Conservation (phyloP, 2,329 filamentous ascomycete species). For the Aspergillus sp. region DNA sequence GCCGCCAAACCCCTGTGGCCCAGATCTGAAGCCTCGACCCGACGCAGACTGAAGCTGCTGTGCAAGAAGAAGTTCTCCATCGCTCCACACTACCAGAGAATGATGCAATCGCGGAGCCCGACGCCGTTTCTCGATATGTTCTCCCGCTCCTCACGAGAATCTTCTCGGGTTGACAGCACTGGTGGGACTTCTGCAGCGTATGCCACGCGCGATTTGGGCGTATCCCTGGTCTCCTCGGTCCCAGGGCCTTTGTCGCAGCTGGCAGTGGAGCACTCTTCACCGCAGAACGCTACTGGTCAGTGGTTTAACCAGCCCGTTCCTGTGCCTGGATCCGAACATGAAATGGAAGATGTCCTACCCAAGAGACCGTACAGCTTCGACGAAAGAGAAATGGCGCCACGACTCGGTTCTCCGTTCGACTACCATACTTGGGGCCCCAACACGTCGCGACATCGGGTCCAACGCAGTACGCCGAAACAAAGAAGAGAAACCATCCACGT, state of each 20-base stretch:
- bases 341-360: conserved; percentile 6
- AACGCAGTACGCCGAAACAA: conserved; percentile 31
- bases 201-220: conserved; percentile 44
- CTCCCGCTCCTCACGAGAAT: conserved; percentile 27
- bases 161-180: conserved; percentile 22
- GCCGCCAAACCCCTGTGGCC: conserved; percentile 50
- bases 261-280: conserved; percentile 26
- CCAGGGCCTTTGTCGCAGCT: conserved; percentile 37
- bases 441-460: conserved; percentile 30
- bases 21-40: conserved; percentile 57
- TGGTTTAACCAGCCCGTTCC: conserved; percentile 39
- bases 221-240: conserved; percentile 43
- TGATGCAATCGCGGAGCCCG: conserved; percentile 60
- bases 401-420: conserved; percentile 50
- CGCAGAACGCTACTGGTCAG: conserved; percentile 22
- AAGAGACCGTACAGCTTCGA: conserved; percentile 17
- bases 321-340: conserved; percentile 4
- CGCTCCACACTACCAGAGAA: conserved; percentile 63
- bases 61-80: conserved; percentile 63
- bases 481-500: conserved; percentile 47
- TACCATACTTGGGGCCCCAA: conserved; percentile 51
- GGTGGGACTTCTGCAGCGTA: conserved; percentile 32
- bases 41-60: conserved; percentile 57
- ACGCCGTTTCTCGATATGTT: conserved; percentile 53
- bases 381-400: conserved; percentile 33